Base-by-base conservation (phyloP, 192 early-diverging fungal species). In the Spizellomyces sp. region DNA sequence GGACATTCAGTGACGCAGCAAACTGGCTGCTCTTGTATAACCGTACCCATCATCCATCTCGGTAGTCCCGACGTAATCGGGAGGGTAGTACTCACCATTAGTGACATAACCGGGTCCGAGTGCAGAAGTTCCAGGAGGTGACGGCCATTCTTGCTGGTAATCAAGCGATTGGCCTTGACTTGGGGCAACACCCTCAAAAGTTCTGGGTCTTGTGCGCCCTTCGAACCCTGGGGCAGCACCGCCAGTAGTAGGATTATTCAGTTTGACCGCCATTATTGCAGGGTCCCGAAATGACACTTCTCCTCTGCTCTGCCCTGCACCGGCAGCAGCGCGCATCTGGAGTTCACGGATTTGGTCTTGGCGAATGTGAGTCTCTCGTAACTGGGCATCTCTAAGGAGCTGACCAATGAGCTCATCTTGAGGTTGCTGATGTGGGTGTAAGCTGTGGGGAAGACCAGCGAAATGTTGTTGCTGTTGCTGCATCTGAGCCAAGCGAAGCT, bases 401-500 rank as follows among this genome's bases (percentile, higher is more conserved):
- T 81, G 70, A 36, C 52, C 66, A 15, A 81, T n/a, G 27, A 79
- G 76, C 55, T 81, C 79, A 14, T 84, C 79, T 21, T 71, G 64
- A 10, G 68, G 66, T 58, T 78, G 76, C 48, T 76, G 74, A 14
- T 71, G 72, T 22, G 55, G 64, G 42, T 54, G 65, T 6, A 70
- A 17, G 64, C 36, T 41, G 55, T 73, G 71, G n/a, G 69, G 67
- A 12, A 73, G 5, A 47, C 67, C 71, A 12, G 69, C 9, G 45
- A 71, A 75, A 17, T 76, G 75, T 21, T 72, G 75, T 72, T 77
- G 76, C 50, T 75, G 81, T 52, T 77, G 77, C 57, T 82, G 77
- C 60, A 56, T 47, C 44, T 80, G 70, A 36, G 67, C 70, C 42
- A 69, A 74, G 27, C 69, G 81, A 52, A 76, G 71, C 55, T 69